Conservation (phyloP, 106 monocot genomes). For the Hemerocallis citrina region DNA sequence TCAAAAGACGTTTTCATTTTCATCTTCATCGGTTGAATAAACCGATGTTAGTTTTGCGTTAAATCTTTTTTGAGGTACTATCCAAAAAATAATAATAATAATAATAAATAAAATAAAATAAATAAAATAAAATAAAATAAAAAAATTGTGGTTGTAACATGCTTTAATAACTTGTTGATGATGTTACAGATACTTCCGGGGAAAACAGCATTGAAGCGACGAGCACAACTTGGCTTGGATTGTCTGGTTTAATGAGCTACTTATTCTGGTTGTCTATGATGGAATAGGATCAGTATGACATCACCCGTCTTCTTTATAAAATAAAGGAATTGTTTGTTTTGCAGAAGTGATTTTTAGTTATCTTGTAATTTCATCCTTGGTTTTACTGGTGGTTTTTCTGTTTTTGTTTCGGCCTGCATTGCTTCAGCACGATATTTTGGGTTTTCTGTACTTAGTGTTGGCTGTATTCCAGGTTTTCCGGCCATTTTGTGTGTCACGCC, state of each 20-base stretch:
- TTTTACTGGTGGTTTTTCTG: too few species aligned
- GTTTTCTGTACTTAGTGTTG: too few species aligned
- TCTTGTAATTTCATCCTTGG: too few species aligned
- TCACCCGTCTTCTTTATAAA: not conserved
- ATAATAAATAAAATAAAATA: not conserved
- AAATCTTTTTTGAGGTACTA: too few species aligned
- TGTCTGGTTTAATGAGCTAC: not conserved
- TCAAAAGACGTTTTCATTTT: not conserved
- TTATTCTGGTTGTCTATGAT: constrained; percentile 15
- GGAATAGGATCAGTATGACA: not conserved
- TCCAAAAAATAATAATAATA: too few species aligned
- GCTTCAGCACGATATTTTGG: too few species aligned
- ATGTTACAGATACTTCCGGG: constrained; percentile 6
- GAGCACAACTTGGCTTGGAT: not conserved
- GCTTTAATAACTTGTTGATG: not conserved
- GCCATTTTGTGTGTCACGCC: too few species aligned
- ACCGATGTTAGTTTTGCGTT: too few species aligned
- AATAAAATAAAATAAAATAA: not conserved
- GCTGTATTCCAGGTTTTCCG: too few species aligned
- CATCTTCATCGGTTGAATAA: too few species aligned
- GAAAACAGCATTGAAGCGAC: not conserved
- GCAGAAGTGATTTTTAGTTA: too few species aligned
- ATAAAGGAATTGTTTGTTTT: not conserved
- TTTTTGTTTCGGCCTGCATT: too few species aligned
- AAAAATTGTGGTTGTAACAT: not conserved